phyloP scores from a whole-genome alignment of 768 basidiomycete species.

The Agrocybe praecox region DNA sequence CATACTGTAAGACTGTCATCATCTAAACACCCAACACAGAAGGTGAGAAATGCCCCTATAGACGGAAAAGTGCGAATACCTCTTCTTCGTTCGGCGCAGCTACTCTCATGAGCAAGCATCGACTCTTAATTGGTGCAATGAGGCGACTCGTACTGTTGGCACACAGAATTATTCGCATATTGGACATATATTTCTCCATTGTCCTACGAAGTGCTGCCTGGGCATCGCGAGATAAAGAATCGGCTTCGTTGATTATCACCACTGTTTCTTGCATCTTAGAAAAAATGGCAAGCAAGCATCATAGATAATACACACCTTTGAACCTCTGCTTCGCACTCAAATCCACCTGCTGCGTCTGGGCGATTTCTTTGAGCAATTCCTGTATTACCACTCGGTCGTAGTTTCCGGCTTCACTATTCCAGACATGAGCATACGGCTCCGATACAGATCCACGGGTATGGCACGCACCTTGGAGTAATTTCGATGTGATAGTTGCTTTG shows the following conservation, averaged over 20 bases:
- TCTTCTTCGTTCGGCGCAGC: conserved; percentile 82
- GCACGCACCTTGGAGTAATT: conserved; percentile 87
- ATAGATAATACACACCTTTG: conserved; percentile 66
- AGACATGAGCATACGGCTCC: neutral
- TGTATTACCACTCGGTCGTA: conserved; percentile 96
- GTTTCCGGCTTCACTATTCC: conserved; percentile 86
- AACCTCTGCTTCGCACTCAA: conserved; percentile 93
- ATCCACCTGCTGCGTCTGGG: conserved; percentile 98
- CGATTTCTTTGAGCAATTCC: conserved; percentile 96
- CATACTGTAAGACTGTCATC: conserved; percentile 72
- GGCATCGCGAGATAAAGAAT: conserved; percentile 92
- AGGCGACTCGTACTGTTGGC: conserved; percentile 94
- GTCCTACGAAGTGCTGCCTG: conserved; percentile 96
- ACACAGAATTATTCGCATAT: conserved; percentile 95
- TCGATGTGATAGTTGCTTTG: conserved; percentile 98
- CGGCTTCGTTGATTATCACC: conserved; percentile 98
- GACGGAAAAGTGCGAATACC: conserved; percentile 39
- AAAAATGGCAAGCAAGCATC: neutral
- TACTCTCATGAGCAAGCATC: conserved; percentile 92
- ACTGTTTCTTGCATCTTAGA: conserved; percentile 46
- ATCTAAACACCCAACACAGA: conserved; percentile 53
- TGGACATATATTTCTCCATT: conserved; percentile 99
- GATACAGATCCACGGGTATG: neutral
- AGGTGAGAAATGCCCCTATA: neutral
- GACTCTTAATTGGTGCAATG: conserved; percentile 95